These are phyloP conservation scores for Berkeleyomyces rouxiae DNA, from an alignment of 2,329 filamentous ascomycete species.

Conservation along the genomic window DNA sequence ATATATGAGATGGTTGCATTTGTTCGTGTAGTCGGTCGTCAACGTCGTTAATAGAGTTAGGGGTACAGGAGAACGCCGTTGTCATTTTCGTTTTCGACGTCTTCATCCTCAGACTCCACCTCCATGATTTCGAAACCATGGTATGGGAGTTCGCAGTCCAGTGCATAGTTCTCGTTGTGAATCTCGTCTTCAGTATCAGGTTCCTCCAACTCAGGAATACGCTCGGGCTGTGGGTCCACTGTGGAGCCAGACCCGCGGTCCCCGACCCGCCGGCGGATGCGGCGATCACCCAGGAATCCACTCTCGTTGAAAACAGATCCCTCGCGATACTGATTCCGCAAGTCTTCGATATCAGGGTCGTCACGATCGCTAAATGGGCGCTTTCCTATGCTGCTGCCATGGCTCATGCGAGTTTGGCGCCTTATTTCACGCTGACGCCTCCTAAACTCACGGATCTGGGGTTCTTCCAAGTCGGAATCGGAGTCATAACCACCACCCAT, in stretches of 20 bases:
- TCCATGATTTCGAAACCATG: slow-evolving; percentile 35
- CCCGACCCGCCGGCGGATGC: slow-evolving; percentile 30
- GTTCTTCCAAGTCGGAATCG: slow-evolving; percentile 32
- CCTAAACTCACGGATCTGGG: slow-evolving; percentile 31
- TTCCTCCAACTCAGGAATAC: slow-evolving; percentile 38
- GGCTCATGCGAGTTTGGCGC: slow-evolving; percentile 30
- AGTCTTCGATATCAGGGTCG: slow-evolving; percentile 30
- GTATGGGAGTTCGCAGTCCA: slow-evolving; percentile 33
- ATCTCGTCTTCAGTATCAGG: slow-evolving; percentile 31
- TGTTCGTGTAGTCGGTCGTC: background rate
- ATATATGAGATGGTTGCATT: background rate
- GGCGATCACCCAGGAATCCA: slow-evolving; percentile 26
- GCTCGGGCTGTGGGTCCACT: slow-evolving; percentile 30
- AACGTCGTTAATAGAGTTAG: background rate
- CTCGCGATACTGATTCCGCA: slow-evolving; percentile 11
- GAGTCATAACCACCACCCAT: slow-evolving; percentile 23
- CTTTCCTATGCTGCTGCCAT: slow-evolving; percentile 38
- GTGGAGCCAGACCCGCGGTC: slow-evolving; percentile 31
- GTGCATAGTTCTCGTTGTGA: slow-evolving; percentile 22
- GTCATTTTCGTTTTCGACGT: slow-evolving; percentile 8
- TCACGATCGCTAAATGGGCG: slow-evolving; percentile 37
- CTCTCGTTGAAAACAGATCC: slow-evolving; percentile 21
- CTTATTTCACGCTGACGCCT: slow-evolving; percentile 25
- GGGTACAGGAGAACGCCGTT: background rate
- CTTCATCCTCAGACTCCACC: slow-evolving; percentile 21